phyloP scores from a whole-genome alignment of 768 basidiomycete species.

The Phallus indusiatus region DNA sequence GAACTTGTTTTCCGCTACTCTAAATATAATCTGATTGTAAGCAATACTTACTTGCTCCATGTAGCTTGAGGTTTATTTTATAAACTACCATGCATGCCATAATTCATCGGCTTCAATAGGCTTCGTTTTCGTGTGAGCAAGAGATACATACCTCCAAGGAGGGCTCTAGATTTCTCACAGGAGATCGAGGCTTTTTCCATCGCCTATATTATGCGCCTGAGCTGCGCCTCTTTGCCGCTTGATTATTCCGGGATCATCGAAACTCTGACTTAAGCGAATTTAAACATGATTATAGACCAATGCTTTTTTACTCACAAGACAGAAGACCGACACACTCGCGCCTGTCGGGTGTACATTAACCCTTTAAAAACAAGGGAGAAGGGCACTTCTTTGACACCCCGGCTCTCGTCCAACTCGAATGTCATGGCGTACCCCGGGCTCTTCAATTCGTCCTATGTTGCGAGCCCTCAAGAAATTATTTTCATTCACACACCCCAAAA shows the following conservation, averaged over 20 bases:
- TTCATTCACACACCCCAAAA: background rate
- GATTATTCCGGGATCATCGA: background rate
- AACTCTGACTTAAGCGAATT: background rate
- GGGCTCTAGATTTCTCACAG: background rate
- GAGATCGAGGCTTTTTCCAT: background rate
- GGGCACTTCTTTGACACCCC: background rate
- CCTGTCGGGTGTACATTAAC: background rate
- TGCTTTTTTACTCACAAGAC: background rate
- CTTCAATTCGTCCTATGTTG: slow-evolving; percentile 1
- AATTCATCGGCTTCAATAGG: background rate
- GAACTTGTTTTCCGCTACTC: no score
- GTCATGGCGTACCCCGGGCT: slow-evolving; percentile 1
- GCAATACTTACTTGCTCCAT: no score
- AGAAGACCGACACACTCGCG: background rate
- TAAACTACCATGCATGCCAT: background rate
- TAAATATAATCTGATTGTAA: no score
- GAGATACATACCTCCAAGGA: background rate
- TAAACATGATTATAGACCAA: background rate
- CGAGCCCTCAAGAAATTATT: background rate
- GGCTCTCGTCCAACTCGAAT: background rate
- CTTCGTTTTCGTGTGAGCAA: no score
- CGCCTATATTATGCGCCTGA: background rate
- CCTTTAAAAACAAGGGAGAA: background rate
- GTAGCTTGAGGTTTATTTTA: no score
- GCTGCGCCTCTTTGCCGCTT: background rate